A percentile compares a stretch with the other conserved stretches of the same genome.
phyloP scores from a whole-genome alignment of 2,329 filamentous ascomycete genomes.

The Tolypocladium sp. region DNA sequence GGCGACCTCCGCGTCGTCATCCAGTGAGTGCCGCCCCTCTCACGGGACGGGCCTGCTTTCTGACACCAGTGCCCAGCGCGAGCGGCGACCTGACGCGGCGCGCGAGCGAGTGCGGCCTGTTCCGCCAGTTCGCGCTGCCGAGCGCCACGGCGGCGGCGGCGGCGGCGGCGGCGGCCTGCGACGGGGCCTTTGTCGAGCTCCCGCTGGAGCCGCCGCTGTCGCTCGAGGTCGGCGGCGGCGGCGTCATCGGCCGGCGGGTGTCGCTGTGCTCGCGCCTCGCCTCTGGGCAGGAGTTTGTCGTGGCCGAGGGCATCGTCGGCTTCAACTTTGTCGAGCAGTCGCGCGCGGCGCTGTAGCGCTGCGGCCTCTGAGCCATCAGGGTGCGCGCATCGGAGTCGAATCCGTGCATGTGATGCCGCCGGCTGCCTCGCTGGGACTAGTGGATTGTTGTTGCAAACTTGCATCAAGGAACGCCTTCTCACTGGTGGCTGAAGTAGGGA shows the following conservation, averaged over 20 bases:
- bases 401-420: not conserved
- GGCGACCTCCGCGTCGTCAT: constrained; percentile 29
- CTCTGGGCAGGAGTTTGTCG: constrained; percentile 16
- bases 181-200: constrained; percentile 19
- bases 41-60: not conserved
- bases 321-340: constrained; percentile 28
- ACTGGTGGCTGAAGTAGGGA: not conserved
- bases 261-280: constrained; percentile 23
- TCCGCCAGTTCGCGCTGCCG: constrained; percentile 26
- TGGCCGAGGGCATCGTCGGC: constrained; percentile 41
- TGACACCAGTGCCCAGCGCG: constrained; percentile 7
- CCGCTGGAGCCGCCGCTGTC: constrained; percentile 28
- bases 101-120: constrained; percentile 31
- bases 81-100: constrained; percentile 33
- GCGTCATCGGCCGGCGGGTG: constrained; percentile 39
- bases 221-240: constrained; percentile 32
- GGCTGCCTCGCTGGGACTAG: not conserved
- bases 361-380: not conserved
- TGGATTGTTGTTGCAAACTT: not conserved
- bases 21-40: constrained; percentile 25
- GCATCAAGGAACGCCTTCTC: not conserved
- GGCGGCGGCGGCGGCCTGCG: not conserved
- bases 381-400: not conserved
- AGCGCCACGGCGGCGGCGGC: not conserved
- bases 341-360: not conserved